Conservation (phyloP, 768 basidiomycete genomes). For the Tubosaeta sp. region DNA sequence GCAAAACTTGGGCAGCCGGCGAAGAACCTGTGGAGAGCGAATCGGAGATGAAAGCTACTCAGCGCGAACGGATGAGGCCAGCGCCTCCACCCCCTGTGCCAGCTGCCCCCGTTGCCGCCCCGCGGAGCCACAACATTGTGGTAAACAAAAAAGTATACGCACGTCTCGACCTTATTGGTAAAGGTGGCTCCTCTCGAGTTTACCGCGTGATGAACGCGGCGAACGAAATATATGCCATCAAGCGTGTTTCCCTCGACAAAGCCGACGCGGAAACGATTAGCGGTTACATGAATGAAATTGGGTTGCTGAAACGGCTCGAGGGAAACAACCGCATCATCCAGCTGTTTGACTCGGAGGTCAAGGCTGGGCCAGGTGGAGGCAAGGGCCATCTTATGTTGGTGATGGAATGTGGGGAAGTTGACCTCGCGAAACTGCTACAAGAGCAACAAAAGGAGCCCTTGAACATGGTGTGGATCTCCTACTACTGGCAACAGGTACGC, state of each 20-base stretch:
- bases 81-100: constrained; percentile 33
- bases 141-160: constrained; percentile 77
- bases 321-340: constrained; percentile 92
- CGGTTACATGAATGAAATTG: constrained; percentile 96
- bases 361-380: constrained; percentile 54
- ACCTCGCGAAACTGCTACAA: constrained; percentile 76
- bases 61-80: constrained; percentile 29
- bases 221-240: constrained; percentile 84
- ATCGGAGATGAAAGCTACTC: constrained; percentile 26
- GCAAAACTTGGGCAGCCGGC: constrained; percentile 45
- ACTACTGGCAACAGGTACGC: constrained; percentile 94
- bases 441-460: constrained; percentile 81
- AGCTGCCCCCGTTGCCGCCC: constrained; percentile 13
- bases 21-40: constrained; percentile 40
- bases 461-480: constrained; percentile 91
- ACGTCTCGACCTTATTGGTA: constrained; percentile 85
- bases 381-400: constrained; percentile 79
- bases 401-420: constrained; percentile 97
- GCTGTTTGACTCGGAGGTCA: constrained; percentile 87
- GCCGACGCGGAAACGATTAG: constrained; percentile 85
- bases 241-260: constrained; percentile 86
- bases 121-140: constrained; percentile 39
- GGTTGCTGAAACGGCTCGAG: constrained; percentile 85
- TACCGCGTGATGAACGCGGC: constrained; percentile 80
- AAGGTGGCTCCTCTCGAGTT: constrained; percentile 93